Evolutionary conservation across 768 basidiomycete genomes (phyloP), one percentile per base, ranked within the genome.

Genomic region (Mrakia gelida): DNA sequence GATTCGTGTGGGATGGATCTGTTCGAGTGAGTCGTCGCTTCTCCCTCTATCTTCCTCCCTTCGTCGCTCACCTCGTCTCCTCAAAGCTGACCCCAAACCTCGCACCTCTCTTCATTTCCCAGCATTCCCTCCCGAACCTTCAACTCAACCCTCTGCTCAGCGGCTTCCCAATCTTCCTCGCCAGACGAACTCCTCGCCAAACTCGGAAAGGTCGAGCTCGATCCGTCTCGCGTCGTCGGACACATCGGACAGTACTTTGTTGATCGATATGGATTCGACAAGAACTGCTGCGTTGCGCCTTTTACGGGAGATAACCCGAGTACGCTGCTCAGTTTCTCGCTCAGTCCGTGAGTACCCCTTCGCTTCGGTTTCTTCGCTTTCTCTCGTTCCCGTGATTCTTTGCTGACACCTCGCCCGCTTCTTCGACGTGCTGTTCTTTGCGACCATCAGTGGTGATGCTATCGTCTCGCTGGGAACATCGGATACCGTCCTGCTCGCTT

Each of bases 271-370:
- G 91, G 91, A 0, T 91, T 94, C 82, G 87, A 86, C 81, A 86
- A 79, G 90, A 92, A 91, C 18, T 95, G 93, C 82, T 86, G 90
- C 63, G 87, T 96, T 71, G 91, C 91, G 4, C 91, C 92, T 0
- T 93, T 94, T 82, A 94, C 92, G 0, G 94, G 94, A 5, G 94
- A 96, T 83, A 96, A 96, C 83, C 92, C 93, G 9, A 91, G 92
- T 7, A 78, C 77, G 32, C 65, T 78, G 49, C 41, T 78, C 5
- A 92, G 92, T 18, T 89, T 94, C 74, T 41, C 88, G 92, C 72
- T 89, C 71, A 76, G 76, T 77, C 68, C 79, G 83, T 85, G 75
- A 83, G 84, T 82, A 11, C 43, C 41, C 16, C 16, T 41, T 4
- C 38, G 54, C 11, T 23, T 74, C 54, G 16, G 2, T 52, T 13